phyloP scores from a whole-genome alignment of 306 rosid species.

The Acacia crassicarpa region DNA sequence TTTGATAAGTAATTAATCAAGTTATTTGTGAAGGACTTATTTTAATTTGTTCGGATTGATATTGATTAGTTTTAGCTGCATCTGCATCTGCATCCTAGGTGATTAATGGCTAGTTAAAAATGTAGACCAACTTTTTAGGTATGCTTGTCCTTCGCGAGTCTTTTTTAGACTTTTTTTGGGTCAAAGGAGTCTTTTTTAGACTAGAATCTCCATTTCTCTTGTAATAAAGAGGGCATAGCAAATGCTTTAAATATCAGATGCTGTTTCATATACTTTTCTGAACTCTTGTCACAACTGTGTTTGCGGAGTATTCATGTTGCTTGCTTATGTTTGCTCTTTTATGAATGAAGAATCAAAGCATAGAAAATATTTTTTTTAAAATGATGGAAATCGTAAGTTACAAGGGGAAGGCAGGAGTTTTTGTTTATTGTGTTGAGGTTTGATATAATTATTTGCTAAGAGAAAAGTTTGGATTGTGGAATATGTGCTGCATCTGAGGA shows the following conservation, averaged over 20 bases:
- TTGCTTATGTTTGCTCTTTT: constrained; percentile 3
- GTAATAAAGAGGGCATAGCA: neutral
- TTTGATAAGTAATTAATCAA: neutral
- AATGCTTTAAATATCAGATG: neutral
- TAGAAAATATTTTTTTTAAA: neutral
- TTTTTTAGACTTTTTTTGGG: neutral
- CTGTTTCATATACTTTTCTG: neutral
- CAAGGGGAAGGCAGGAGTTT: neutral
- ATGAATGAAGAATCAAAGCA: neutral
- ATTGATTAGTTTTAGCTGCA: neutral
- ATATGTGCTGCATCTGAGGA: neutral
- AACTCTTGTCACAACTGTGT: constrained; percentile 1
- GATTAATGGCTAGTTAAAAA: neutral
- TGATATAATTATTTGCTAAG: neutral
- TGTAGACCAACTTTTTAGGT: neutral
- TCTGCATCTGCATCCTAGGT: neutral
- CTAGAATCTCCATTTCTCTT: neutral
- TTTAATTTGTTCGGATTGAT: neutral
- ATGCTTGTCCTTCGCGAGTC: neutral
- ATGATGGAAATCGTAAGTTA: neutral
- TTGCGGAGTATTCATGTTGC: neutral
- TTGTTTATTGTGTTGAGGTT: neutral
- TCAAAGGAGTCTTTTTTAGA: constrained; percentile 10
- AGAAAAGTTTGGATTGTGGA: neutral
- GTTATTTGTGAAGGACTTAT: neutral